Conservation (phyloP, 352 stramenopile genomes). For the Thraustotheca clavata region DNA sequence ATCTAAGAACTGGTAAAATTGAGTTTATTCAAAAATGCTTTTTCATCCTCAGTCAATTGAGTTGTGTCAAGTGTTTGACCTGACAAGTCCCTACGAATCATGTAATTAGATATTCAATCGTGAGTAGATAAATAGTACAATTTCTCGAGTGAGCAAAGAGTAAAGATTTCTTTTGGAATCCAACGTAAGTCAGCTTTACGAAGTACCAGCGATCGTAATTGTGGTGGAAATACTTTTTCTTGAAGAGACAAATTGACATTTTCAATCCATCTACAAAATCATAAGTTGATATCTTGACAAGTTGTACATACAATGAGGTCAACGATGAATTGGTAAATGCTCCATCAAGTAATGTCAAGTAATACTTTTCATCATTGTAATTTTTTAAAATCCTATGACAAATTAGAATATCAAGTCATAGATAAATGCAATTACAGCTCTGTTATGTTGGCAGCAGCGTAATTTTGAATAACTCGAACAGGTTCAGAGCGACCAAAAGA, state of each 20-base stretch:
- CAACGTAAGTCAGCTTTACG: background rate
- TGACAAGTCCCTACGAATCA: background rate
- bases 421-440: background rate
- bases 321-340: background rate
- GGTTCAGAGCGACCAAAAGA: background rate
- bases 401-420: background rate
- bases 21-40: background rate
- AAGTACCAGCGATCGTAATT: background rate
- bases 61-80: background rate
- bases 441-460: background rate
- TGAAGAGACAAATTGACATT: constrained; percentile 3
- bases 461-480: background rate
- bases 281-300: background rate
- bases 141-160: background rate
- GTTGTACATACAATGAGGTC: background rate
- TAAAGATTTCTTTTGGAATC: background rate
- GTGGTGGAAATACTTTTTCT: background rate
- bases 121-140: background rate
- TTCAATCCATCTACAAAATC: background rate
- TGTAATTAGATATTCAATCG: no score
- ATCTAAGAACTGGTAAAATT: no score
- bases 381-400: background rate
- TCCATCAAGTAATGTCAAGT: background rate
- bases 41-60: background rate
- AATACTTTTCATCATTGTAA: constrained; percentile 3